Evolutionary conservation across 2,329 filamentous ascomycete species (phyloP), one percentile per base, ranked within the genome.

Genomic region (Diaporthe sp.): DNA sequence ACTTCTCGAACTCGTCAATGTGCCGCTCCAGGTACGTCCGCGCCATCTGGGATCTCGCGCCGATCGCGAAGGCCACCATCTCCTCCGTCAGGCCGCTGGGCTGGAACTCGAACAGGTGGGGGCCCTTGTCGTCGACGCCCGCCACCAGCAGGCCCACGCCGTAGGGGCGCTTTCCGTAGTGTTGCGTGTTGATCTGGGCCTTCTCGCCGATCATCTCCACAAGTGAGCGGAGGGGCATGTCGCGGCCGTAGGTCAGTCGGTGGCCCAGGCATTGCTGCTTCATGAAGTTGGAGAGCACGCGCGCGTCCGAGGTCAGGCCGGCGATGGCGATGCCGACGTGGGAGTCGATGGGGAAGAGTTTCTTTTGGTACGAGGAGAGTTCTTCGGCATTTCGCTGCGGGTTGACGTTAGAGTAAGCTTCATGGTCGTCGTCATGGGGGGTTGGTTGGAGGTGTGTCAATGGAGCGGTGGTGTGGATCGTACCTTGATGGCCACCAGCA

Each of bases 221-320:
- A 80, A 98, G 95, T 77, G 94, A 93, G 82, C 95, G 93, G 82
- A 98, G 89, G 42, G 95, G 95, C 83, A 99, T 97, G 79, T 96
- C 92, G 79, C 97, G 96, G 86, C 95, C 96, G 88, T 98, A 98
- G 74, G 95, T 98, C 80, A 99, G 93, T 84, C 96, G 95, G 81
- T 97, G 96, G 81, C 95, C 94, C 81, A 99, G 95, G 77, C 95
- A 97, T 87, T 98, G 97, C 87, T 98, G 95, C 89, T 98, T 98
- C 96, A 99, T 98, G 89, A 98, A 99, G 91, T 99, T 99, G 89
- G 96, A 98, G 80, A 99, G 95, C 80, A 99, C 97, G 82, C 97
- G 97, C 83, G 96, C 97, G 86, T 99, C 97, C 75, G 96, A 98
- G 79, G 97, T 97, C 77, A 99, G 94, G 80, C 97, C 97, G 79